Base-by-base conservation (phyloP, 768 basidiomycete species). In the Boletus reticuloceps region DNA sequence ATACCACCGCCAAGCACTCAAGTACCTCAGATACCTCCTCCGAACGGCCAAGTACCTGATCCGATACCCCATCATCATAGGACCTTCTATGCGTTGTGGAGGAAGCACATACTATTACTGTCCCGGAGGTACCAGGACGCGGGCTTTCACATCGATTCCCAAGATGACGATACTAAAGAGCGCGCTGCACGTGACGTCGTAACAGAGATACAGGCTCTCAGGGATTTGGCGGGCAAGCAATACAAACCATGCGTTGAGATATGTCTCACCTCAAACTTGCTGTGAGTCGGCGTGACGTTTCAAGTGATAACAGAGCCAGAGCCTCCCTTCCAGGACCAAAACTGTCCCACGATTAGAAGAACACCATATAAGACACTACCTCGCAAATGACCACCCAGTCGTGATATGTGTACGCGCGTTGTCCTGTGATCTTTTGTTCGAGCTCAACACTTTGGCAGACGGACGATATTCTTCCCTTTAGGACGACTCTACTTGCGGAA, bases 401-500 rank as follows among this genome's bases (percentile, higher is more conserved):
- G 79, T 81, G 10, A 88, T 94, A 54, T 93, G 88, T 65, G 91
- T 93, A 70, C 36, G 67, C 19, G n/a, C 1, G 6, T 19, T 27
- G n/a, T 45, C 32, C 6, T 47, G 31, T 47, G 11, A 42, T 32
- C 34, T 10, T 47, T 17, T 19, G 14, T 47, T 4, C 5, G 34
- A 14, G 37, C 49, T 63, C 14, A 53, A 22, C 14, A 34, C 38
- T 12, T 17, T n/a, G 20, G 43, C 59, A 92, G 91, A 93, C 91
- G 32, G 91, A 93, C 65, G 91, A 94, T 66, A 83, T 78, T 6
- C 82, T 94, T 17, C 84, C 85, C 1, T 93, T 93, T 72, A 81
- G 82, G 25, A 92, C 84, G 10, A 84, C 86, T 4, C 75, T 93
- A 3, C 64, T 85, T 0, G 89, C 77, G 4, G 91, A 94, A 67